Base-by-base conservation (phyloP, 805 yeast species). In the Lipomyces sp. region DNA sequence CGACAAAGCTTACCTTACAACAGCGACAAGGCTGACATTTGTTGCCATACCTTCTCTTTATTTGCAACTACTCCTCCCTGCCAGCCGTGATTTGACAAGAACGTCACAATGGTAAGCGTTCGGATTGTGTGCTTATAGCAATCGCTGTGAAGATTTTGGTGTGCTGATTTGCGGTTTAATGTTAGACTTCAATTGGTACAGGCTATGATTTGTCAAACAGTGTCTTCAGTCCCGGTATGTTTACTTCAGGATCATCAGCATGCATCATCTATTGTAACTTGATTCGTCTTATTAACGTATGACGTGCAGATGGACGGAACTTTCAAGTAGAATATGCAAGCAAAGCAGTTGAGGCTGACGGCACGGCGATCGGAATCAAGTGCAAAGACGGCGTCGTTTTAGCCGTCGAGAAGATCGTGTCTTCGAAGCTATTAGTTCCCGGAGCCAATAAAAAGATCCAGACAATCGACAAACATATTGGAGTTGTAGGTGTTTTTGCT, bases 201-300 rank as follows among this genome's bases (percentile, higher is more conserved):
- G 99, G 99, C 24, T 95, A 95, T 86, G 99, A 95, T 84, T 87
- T 95, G 76, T 92, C 98, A 42, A 95, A 95, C 82, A 89, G 96
- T 80, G 97, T 94, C 69, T 95, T 95, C 81, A 87, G 92, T 64
- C 94, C 94, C 64, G 85, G 84, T 82, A 80, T 70, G 85, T 29
- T 15, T 37, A 18, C 35, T 8, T 51, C 34, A 24, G 24, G 35
- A 13, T 18, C n/a, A 15, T 24, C 8, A 42, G 48, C 39, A 29
- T 53, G 18, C 45, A n/a, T 15, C 64, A 35, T 34, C 50, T 53
- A 18, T 34, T 30, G 51, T 34, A 35, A 24, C 45, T 24, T 24
- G 24, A 33, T 11, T 53, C 15, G 18, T 58, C 10, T 29, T 8
- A 80, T 83, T 79, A 77, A 63, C 79, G 29, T 37, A 30, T 8